Percentiles rank a stretch among this genome's conserved stretches.
Evolutionary conservation across 306 rosid species (phyloP).

Genomic region (Vigna hirtella): DNA sequence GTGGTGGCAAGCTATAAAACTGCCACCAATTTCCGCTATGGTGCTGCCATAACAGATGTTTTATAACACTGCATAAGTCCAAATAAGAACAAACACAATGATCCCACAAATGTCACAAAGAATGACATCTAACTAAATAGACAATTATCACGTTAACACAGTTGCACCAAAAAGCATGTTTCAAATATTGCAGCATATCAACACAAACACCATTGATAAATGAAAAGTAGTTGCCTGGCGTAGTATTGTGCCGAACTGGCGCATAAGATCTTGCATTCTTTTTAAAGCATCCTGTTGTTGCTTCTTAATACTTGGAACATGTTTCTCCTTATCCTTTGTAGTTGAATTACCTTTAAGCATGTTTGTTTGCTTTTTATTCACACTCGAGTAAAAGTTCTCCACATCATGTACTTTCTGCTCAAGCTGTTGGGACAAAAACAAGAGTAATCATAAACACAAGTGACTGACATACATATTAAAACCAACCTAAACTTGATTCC

Average conservation of each 20-base stretch:
- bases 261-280: conserved; percentile 95
- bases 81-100: conserved; percentile 2
- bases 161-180: conserved; percentile 1
- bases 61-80: not conserved
- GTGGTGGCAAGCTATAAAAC: no score
- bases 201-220: conserved; percentile 12
- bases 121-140: not conserved
- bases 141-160: conserved; percentile 1
- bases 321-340: conserved; percentile 71
- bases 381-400: conserved; percentile 56
- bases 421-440: conserved; percentile 60
- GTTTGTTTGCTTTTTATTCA: conserved; percentile 56
- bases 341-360: conserved; percentile 60
- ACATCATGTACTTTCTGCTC: conserved; percentile 72
- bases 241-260: conserved; percentile 84
- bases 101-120: conserved; percentile 1
- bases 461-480: conserved; percentile 19
- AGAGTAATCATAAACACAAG: conserved; percentile 28
- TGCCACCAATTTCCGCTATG: no score
- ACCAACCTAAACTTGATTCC: conserved; percentile 1
- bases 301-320: conserved; percentile 76
- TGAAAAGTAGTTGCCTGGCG: conserved; percentile 64
- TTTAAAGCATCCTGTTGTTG: conserved; percentile 82
- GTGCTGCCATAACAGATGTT: no score
- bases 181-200: conserved; percentile 30